Conservation (phyloP, 192 early-diverging fungal genomes). For the Lobosporangium transversale region DNA sequence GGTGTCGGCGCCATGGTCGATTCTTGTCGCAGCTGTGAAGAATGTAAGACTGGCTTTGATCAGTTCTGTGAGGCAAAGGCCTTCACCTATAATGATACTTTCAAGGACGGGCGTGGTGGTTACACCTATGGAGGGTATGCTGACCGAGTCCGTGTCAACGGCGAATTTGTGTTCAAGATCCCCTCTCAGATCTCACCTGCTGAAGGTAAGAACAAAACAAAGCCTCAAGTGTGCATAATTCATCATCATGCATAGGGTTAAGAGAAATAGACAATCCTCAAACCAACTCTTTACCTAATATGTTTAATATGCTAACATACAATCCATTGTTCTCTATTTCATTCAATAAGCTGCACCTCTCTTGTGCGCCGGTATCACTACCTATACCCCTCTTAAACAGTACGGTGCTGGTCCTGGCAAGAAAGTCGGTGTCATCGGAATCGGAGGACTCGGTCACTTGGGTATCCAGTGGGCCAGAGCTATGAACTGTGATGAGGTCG, state of each 20-base stretch:
- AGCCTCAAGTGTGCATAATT: too few relatives aligned
- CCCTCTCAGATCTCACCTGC: slow-evolving; percentile 62
- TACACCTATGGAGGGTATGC: slow-evolving; percentile 67
- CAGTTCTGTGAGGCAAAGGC: slow-evolving; percentile 55
- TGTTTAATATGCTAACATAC: background rate
- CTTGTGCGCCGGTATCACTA: slow-evolving; percentile 87
- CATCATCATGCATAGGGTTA: background rate
- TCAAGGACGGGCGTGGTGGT: slow-evolving; percentile 66
- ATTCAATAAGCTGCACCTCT: slow-evolving; percentile 72
- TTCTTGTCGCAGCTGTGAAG: slow-evolving; percentile 60
- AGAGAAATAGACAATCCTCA: too few relatives aligned
- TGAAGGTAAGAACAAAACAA: slow-evolving; percentile 56
- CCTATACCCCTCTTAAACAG: slow-evolving; percentile 68
- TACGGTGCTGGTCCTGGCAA: slow-evolving; percentile 57
- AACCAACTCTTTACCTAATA: background rate
- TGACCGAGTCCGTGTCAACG: slow-evolving; percentile 66
- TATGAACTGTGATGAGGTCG: slow-evolving; percentile 61
- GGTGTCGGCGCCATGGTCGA: slow-evolving; percentile 74
- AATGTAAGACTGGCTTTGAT: slow-evolving; percentile 37
- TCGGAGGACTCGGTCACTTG: slow-evolving; percentile 78
- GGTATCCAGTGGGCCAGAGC: slow-evolving; percentile 74
- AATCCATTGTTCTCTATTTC: too few relatives aligned
- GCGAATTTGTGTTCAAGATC: slow-evolving; percentile 72
- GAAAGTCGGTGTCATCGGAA: slow-evolving; percentile 70
- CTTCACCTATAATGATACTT: slow-evolving; percentile 67